These are phyloP conservation scores for Aureobasidium sp. DNA, from an alignment of 2,329 filamentous ascomycete genomes.

Conservation along the genomic window DNA sequence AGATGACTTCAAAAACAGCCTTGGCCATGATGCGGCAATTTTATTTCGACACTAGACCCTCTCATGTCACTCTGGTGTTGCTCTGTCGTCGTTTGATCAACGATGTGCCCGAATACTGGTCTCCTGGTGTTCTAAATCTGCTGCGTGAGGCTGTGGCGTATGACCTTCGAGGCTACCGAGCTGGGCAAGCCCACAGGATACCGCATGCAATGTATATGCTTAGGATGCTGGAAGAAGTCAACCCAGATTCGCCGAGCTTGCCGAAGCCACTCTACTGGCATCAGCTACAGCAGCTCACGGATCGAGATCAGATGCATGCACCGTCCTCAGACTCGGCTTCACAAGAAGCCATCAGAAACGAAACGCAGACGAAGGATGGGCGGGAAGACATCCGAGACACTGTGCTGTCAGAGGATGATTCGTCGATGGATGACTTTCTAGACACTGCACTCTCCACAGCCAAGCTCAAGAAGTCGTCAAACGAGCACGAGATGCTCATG, in stretches of 20 bases:
- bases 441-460: not conserved
- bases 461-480: not conserved
- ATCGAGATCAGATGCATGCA: not conserved
- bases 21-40: slow-evolving; percentile 22
- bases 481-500: slow-evolving; percentile 23
- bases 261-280: not conserved
- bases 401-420: not conserved
- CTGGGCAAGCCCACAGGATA: not conserved
- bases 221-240: not conserved
- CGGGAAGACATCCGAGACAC: not conserved
- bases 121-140: slow-evolving; percentile 18
- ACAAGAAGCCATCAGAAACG: not conserved
- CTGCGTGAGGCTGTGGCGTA: slow-evolving; percentile 23
- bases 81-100: slow-evolving; percentile 21
- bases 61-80: slow-evolving; percentile 24
- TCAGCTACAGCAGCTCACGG: not conserved
- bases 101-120: slow-evolving; percentile 19
- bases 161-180: slow-evolving; percentile 22
- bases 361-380: not conserved
- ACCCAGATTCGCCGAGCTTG: not conserved
- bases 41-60: slow-evolving; percentile 23
- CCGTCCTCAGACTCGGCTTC: not conserved
- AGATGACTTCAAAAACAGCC: slow-evolving; percentile 20
- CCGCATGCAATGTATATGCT: not conserved
- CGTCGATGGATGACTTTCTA: not conserved